These are phyloP conservation scores for Glebionis coronaria DNA, from an alignment of 129 eudicot genomes.

Conservation along the genomic window DNA sequence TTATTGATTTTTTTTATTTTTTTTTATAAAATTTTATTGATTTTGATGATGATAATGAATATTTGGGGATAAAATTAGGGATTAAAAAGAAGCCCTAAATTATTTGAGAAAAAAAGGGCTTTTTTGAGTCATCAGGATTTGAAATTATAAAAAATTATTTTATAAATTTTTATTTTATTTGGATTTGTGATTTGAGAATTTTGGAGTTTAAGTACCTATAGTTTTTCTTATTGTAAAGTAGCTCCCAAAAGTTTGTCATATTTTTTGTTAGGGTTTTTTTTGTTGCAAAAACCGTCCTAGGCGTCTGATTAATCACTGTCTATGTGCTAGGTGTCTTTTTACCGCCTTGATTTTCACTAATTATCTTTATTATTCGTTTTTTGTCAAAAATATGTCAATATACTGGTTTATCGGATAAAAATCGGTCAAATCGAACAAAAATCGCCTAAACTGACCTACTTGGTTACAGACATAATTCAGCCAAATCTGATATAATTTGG, in stretches of 20 bases:
- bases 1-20: background rate
- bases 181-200: constrained; percentile 4
- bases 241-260: background rate
- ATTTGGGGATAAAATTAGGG: constrained; percentile 9
- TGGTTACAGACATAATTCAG: no score
- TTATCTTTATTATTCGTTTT: no score
- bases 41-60: constrained; percentile 21
- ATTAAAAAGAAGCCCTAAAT: constrained; percentile 36
- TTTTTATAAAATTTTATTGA: constrained; percentile 11
- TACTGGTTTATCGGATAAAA: no score
- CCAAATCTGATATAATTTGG: no score
- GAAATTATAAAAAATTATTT: constrained; percentile 10
- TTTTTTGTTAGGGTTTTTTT: background rate
- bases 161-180: constrained; percentile 13
- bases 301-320: no score
- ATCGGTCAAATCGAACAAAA: no score
- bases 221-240: background rate
- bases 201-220: constrained; percentile 8
- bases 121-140: constrained; percentile 26
- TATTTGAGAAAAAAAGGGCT: constrained; percentile 20
- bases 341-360: no score
- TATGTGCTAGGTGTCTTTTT: no score
- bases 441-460: no score
- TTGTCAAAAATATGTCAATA: no score
- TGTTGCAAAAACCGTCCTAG: no score